Percentiles rank a stretch among this genome's conserved stretches.
Conservation (phyloP, 139 green algal genomes). For the Tetradesmus lagerheimii region DNA sequence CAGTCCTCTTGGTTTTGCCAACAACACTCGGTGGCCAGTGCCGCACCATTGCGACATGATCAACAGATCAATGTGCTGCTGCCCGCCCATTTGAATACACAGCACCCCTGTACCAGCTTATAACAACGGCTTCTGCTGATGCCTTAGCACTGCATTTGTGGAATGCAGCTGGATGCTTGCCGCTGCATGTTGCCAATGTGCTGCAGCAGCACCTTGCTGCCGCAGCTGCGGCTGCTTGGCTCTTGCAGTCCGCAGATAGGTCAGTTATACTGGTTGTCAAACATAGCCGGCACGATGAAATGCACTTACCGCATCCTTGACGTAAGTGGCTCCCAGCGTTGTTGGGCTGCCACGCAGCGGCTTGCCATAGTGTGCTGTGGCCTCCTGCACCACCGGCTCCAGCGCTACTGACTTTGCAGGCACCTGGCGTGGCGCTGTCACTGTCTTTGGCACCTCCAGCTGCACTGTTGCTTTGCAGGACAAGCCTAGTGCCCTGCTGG, state of each 20-base stretch:
- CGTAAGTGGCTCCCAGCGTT: constrained; percentile 58
- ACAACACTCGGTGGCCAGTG: too few relatives aligned
- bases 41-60: too few relatives aligned
- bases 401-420: constrained; percentile 26
- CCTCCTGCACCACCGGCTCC: constrained; percentile 34
- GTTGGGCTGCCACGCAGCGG: constrained; percentile 53
- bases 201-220: background rate
- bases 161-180: background rate
- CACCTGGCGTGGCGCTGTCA: constrained; percentile 39
- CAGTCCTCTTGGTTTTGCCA: too few relatives aligned
- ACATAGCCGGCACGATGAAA: too few relatives aligned
- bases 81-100: too few relatives aligned
- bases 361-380: constrained; percentile 45
- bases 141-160: background rate
- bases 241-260: too few relatives aligned
- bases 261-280: too few relatives aligned
- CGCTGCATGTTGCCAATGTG: background rate
- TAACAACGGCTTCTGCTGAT: background rate
- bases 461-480: constrained; percentile 11
- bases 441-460: constrained; percentile 26
- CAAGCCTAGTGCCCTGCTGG: background rate
- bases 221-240: too few relatives aligned
- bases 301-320: constrained; percentile 50
- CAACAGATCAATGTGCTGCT: too few relatives aligned
- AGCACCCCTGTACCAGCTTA: too few relatives aligned